phyloP scores from a whole-genome alignment of 805 yeast species.

The Wickerhamiella australiensis region DNA sequence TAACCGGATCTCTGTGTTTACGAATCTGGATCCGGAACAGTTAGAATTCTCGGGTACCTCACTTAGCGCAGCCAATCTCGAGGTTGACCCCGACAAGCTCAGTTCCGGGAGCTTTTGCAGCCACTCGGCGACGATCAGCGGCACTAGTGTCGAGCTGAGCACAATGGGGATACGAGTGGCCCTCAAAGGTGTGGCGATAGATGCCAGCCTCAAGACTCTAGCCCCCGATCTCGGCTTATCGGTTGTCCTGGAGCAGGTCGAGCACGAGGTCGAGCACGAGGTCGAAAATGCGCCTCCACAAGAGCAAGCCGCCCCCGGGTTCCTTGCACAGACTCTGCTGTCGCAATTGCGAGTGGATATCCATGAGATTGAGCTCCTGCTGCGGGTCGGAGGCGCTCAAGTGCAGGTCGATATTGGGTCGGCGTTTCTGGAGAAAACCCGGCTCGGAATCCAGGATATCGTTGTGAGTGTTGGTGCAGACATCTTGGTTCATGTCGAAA shows the following conservation, averaged over 20 bases:
- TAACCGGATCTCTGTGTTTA: constrained; percentile 68
- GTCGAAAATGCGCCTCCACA: constrained; percentile 9
- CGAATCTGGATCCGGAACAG: constrained; percentile 70
- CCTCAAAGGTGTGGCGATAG: constrained; percentile 44
- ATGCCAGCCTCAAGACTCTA: constrained; percentile 18
- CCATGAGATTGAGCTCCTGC: constrained; percentile 14
- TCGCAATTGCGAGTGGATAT: constrained; percentile 25
- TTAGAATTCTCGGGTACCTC: constrained; percentile 62
- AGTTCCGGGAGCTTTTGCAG: constrained; percentile 48
- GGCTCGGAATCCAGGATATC: constrained; percentile 1
- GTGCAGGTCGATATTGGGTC: background rate
- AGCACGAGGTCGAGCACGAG: constrained; percentile 13
- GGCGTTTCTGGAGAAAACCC: background rate
- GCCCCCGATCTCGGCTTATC: constrained; percentile 21
- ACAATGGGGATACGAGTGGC: constrained; percentile 57
- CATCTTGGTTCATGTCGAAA: background rate
- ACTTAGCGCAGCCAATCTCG: constrained; percentile 40
- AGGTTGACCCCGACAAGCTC: constrained; percentile 60
- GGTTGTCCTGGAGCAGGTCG: constrained; percentile 17
- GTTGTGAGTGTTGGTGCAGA: background rate
- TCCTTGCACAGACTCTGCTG: constrained; percentile 28
- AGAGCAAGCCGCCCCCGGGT: background rate
- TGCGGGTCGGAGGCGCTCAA: constrained; percentile 17
- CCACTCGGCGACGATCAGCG: constrained; percentile 47
- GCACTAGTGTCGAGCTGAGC: constrained; percentile 46